These are phyloP conservation scores for Farysia itapuensis DNA, from an alignment of 1,284 basidiomycete genomes.

Conservation along the genomic window DNA sequence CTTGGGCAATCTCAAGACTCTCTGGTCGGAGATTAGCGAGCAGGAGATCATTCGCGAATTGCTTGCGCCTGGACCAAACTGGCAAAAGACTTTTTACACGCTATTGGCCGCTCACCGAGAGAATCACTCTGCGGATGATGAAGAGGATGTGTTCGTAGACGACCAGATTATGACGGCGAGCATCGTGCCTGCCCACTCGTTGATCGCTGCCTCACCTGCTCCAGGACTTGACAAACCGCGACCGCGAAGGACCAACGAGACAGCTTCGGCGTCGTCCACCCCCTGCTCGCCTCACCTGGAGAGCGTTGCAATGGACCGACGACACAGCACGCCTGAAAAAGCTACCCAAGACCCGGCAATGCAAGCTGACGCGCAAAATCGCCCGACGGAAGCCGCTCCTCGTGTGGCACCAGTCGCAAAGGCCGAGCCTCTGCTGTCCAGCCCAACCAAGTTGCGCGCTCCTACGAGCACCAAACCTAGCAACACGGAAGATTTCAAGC, in stretches of 20 bases:
- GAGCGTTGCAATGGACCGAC: slow-evolving; percentile 26
- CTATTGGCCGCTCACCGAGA: slow-evolving; percentile 56
- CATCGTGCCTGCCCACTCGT: slow-evolving; percentile 16
- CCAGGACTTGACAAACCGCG: slow-evolving; percentile 24
- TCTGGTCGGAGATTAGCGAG: slow-evolving; percentile 68
- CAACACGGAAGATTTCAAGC: too few relatives aligned
- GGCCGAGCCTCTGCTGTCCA: slow-evolving; percentile 1
- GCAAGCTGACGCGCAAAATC: slow-evolving; percentile 13
- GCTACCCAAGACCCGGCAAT: not conserved
- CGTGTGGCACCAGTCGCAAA: slow-evolving; percentile 19
- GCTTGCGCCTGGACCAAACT: slow-evolving; percentile 42
- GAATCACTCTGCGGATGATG: slow-evolving; percentile 54
- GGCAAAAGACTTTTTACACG: slow-evolving; percentile 59
- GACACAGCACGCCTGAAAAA: slow-evolving; percentile 36
- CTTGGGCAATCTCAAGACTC: slow-evolving; percentile 81
- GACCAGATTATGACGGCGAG: slow-evolving; percentile 25
- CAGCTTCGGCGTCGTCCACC: slow-evolving; percentile 13
- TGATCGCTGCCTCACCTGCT: slow-evolving; percentile 12
- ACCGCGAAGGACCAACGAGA: slow-evolving; percentile 20
- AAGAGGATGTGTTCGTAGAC: slow-evolving; percentile 42
- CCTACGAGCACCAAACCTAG: not conserved
- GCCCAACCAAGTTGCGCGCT: not conserved
- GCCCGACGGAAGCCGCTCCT: slow-evolving; percentile 25
- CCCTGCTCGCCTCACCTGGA: slow-evolving; percentile 24
- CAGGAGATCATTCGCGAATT: slow-evolving; percentile 45